Conservation (phyloP, 2,329 filamentous ascomycete species). For the Penicillium sumatraense region DNA sequence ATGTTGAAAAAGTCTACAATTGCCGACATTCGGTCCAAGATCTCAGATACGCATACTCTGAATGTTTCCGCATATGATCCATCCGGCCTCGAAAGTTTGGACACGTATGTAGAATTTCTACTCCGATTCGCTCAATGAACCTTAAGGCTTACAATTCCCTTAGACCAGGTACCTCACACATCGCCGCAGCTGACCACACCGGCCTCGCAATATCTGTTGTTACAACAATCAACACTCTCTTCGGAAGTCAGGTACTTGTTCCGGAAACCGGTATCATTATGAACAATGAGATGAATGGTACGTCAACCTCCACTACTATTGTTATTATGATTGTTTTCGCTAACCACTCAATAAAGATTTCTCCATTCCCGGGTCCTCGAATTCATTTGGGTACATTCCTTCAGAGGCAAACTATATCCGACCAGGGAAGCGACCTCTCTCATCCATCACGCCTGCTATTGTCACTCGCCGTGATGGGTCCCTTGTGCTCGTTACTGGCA, state of each 20-base stretch:
- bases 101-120: constrained; percentile 51
- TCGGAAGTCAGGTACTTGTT: constrained; percentile 78
- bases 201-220: constrained; percentile 82
- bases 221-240: constrained; percentile 85
- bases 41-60: constrained; percentile 73
- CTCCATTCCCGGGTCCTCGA: constrained; percentile 75
- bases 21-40: constrained; percentile 64
- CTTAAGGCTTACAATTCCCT: neutral
- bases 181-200: constrained; percentile 68
- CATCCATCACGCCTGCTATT: constrained; percentile 80
- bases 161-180: constrained; percentile 57
- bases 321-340: neutral
- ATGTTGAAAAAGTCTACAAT: constrained; percentile 70
- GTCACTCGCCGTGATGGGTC: constrained; percentile 68
- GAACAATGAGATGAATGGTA: constrained; percentile 64
- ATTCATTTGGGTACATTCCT: constrained; percentile 85
- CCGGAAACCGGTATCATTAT: constrained; percentile 83
- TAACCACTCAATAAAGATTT: constrained; percentile 72
- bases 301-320: constrained; percentile 37
- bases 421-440: constrained; percentile 79
- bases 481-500: constrained; percentile 72
- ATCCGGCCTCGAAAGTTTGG: constrained; percentile 64
- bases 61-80: constrained; percentile 77
- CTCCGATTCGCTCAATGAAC: neutral
- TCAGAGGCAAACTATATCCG: constrained; percentile 80